phyloP scores from a whole-genome alignment of 257 asterid genomes.

The Prunella vulgaris region DNA sequence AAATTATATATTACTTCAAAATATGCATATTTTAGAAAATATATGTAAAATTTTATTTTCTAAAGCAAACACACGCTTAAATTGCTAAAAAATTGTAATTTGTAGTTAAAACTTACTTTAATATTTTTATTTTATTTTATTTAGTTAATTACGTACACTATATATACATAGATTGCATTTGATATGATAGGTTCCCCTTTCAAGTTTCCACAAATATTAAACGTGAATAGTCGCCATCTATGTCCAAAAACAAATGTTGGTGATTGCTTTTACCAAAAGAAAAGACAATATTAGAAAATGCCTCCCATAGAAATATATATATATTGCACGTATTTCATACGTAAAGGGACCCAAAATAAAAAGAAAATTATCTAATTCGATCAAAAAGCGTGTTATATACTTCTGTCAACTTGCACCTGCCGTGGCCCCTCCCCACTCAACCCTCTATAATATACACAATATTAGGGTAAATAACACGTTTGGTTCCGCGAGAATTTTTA shows the following conservation, averaged over 20 bases:
- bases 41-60: too few species aligned
- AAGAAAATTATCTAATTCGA: conserved; percentile 5
- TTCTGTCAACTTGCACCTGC: conserved; percentile 27
- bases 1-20: too few species aligned
- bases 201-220: neutral
- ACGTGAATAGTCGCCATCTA: conserved; percentile 32
- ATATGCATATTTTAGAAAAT: too few species aligned
- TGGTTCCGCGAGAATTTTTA: too few species aligned
- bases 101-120: neutral
- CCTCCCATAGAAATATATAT: conserved; percentile 9
- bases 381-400: conserved; percentile 9
- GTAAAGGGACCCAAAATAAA: conserved; percentile 4
- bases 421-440: conserved; percentile 2
- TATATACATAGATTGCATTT: neutral
- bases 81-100: neutral
- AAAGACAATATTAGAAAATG: conserved; percentile 32
- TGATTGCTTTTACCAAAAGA: conserved; percentile 31
- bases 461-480: too few species aligned
- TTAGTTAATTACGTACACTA: neutral
- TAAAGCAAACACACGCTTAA: too few species aligned
- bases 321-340: conserved; percentile 17
- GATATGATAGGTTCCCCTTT: neutral
- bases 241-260: conserved; percentile 7
- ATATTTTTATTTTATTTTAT: too few species aligned
- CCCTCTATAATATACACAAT: too few species aligned